Base-by-base conservation (phyloP, 371 early-diverging fungal species). In the Saksenaea oblongispora region DNA sequence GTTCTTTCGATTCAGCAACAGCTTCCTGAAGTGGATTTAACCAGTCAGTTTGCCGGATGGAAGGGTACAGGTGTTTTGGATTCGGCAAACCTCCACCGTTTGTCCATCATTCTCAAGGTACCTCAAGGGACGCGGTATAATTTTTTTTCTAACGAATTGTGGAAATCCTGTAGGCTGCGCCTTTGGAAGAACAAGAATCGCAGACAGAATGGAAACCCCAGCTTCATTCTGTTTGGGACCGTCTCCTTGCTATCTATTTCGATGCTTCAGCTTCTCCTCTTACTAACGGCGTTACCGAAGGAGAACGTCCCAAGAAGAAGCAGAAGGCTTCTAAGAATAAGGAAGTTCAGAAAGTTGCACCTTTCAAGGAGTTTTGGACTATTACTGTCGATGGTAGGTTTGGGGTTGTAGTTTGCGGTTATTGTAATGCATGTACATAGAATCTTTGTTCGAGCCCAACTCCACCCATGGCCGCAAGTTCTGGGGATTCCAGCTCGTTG, bases 401-500 rank as follows among this genome's bases (percentile, higher is more conserved):
- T 17, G 34, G 10, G n/a, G 28, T 39, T 54, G 31, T 41, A n/a
- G 2, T 28, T 36, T 24, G 9, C n/a, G 14, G n/a, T 3, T 41
- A 5, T 41, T 10, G 44, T 44, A 47, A 47, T 22, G 10, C 0
- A 18, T 47, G 3, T 41, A 58, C 28, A 24, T 74, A 91, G 89
- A 87, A 37, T 69, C 89, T 22, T 67, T 95, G 62, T 95, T 95
- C 67, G 83, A 84, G 56, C 63, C 73, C 13, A 83, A 82, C 39
- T 75, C 94, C 10, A 86, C 91, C 36, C 90, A 93, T 76, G 92
- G 93, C 68, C 89, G 93, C 67, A 92, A 92, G 68, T 93, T 80
- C 79, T 88, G 95, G 86, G 96, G 95, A 18, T 92, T 95, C 78
- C 87, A 89, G 62, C 72, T 95, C 24, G 87, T 95, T 41, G 87